These are phyloP conservation scores for Tylopilus felleus DNA, from an alignment of 768 basidiomycete genomes.

Conservation along the genomic window DNA sequence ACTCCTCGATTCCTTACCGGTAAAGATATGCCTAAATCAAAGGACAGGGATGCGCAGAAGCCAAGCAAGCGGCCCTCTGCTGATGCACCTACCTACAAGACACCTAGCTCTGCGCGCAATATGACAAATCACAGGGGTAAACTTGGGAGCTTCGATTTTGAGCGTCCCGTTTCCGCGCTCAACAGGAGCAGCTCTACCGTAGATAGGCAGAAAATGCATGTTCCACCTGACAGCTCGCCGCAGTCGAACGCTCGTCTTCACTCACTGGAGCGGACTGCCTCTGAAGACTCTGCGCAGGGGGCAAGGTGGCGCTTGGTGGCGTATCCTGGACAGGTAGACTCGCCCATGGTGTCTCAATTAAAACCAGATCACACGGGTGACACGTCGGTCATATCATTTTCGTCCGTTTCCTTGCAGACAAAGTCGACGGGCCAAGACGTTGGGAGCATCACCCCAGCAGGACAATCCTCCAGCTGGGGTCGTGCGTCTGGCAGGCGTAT, in stretches of 20 bases:
- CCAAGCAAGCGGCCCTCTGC: conserved; percentile 21
- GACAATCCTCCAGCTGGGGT: conserved; percentile 57
- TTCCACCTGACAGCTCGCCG: conserved; percentile 4
- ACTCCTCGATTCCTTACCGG: conserved; percentile 29
- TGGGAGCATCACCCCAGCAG: conserved; percentile 27
- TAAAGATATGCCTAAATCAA: conserved; percentile 25
- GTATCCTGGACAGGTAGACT: conserved; percentile 17
- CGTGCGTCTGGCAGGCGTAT: conserved; percentile 44
- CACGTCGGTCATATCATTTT: conserved; percentile 32
- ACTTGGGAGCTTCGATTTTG: conserved; percentile 76
- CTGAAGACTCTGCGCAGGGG: conserved; percentile 24
- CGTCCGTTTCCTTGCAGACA: conserved; percentile 37
- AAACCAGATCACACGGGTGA: conserved; percentile 38
- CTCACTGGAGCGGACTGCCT: conserved; percentile 25
- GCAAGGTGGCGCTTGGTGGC: conserved; percentile 9
- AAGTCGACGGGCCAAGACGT: conserved; percentile 33
- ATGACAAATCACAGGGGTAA: conserved; percentile 45
- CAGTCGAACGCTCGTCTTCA: conserved; percentile 14
- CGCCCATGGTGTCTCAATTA: conserved; percentile 22
- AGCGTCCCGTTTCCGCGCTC: conserved; percentile 51
- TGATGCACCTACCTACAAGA: conserved; percentile 6
- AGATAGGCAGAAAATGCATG: conserved; percentile 13
- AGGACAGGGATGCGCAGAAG: conserved; percentile 23
- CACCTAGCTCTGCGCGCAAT: conserved; percentile 21
- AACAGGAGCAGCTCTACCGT: conserved; percentile 30